These are phyloP conservation scores for Botrytis aclada DNA, from an alignment of 2,329 filamentous ascomycete genomes.

Conservation along the genomic window DNA sequence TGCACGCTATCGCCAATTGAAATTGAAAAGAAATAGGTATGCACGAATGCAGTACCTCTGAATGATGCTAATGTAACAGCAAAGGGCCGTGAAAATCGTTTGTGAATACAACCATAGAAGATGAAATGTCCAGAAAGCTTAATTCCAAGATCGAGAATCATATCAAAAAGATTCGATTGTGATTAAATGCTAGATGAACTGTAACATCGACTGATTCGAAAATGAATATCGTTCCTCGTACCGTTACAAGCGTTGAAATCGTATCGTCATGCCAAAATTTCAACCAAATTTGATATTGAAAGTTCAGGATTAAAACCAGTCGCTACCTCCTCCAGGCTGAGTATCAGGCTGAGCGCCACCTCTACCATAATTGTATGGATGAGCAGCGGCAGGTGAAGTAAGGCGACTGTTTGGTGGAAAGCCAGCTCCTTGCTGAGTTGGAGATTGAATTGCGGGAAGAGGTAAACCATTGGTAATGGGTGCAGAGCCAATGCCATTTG, in stretches of 20 bases:
- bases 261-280: slow-evolving; percentile 35
- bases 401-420: slow-evolving; percentile 33
- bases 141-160: slow-evolving; percentile 4
- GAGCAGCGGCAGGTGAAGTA: slow-evolving; percentile 25
- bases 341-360: slow-evolving; percentile 30
- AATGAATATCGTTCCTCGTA: slow-evolving; percentile 38
- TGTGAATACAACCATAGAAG: slow-evolving; percentile 37
- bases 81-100: slow-evolving; percentile 39
- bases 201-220: slow-evolving; percentile 32
- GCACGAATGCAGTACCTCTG: slow-evolving; percentile 26
- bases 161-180: slow-evolving; percentile 14
- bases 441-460: slow-evolving; percentile 24
- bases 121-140: slow-evolving; percentile 13
- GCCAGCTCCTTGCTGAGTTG: slow-evolving; percentile 21
- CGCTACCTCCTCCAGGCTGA: slow-evolving; percentile 33
- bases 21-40: slow-evolving; percentile 28
- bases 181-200: slow-evolving; percentile 23
- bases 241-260: slow-evolving; percentile 40
- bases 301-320: slow-evolving; percentile 34
- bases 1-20: slow-evolving; percentile 35
- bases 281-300: slow-evolving; percentile 14
- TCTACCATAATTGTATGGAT: slow-evolving; percentile 34
- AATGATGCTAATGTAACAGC: slow-evolving; percentile 39
- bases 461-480: slow-evolving; percentile 26
- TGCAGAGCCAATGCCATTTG: slow-evolving; percentile 32